Conservation (phyloP, 192 early-diverging fungal species). For the Linnemannia exigua region DNA sequence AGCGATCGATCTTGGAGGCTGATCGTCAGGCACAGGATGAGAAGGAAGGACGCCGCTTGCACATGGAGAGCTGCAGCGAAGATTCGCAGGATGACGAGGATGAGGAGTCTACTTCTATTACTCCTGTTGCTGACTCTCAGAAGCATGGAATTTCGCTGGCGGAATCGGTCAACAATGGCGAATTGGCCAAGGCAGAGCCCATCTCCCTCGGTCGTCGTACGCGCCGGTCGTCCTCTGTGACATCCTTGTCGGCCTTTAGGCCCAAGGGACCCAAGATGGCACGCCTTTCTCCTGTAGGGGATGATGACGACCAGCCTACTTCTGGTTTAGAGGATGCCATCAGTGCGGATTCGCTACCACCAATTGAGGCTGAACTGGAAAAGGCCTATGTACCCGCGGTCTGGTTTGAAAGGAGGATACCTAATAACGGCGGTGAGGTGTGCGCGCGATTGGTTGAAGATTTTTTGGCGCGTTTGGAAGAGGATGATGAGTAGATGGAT, state of each 20-base stretch:
- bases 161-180: background rate
- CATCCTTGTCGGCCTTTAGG: conserved; percentile 30
- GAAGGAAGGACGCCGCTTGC: conserved; percentile 14
- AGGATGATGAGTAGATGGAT: background rate
- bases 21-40: conserved; percentile 23
- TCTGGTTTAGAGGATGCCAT: background rate
- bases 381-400: conserved; percentile 7
- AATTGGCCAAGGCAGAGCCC: background rate
- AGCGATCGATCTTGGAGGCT: conserved; percentile 56
- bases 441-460: conserved; percentile 43
- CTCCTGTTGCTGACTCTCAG: background rate
- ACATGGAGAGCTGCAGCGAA: conserved; percentile 27
- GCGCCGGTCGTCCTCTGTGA: conserved; percentile 24
- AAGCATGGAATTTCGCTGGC: background rate
- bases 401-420: conserved; percentile 48
- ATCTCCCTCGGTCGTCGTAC: background rate
- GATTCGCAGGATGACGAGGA: background rate
- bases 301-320: background rate
- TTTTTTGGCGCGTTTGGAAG: conserved; percentile 33
- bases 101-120: background rate
- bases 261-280: conserved; percentile 39
- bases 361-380: background rate
- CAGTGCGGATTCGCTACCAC: background rate
- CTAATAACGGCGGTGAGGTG: conserved; percentile 47
- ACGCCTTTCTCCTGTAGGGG: background rate